phyloP scores from a whole-genome alignment of 192 early-diverging fungal genomes.

The Coemansia sp. region DNA sequence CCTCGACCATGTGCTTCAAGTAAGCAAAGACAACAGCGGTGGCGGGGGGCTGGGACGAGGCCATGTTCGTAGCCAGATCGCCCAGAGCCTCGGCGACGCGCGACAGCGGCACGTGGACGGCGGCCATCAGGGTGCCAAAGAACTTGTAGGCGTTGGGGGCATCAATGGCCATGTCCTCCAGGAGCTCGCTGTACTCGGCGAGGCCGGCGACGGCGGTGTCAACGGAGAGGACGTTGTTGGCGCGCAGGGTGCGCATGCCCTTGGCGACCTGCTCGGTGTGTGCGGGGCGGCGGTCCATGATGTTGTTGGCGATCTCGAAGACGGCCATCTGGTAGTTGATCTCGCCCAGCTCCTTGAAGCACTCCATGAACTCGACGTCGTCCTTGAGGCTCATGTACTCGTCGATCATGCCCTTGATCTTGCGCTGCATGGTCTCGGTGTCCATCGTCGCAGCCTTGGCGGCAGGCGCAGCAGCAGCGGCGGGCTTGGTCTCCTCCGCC shows the following conservation, averaged over 20 bases:
- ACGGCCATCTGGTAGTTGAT: constrained; percentile 57
- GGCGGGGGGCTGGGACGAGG: constrained; percentile 23
- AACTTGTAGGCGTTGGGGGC: constrained; percentile 66
- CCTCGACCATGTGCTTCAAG: constrained; percentile 30
- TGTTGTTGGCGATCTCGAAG: constrained; percentile 61
- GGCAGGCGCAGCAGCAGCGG: background rate
- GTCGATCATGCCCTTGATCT: constrained; percentile 58
- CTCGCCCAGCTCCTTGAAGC: constrained; percentile 71
- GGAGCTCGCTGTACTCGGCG: constrained; percentile 55
- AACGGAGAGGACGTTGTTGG: constrained; percentile 46
- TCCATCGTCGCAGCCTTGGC: constrained; percentile 28
- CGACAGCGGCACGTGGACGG: constrained; percentile 53
- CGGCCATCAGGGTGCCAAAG: constrained; percentile 63
- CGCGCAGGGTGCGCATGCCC: constrained; percentile 53
- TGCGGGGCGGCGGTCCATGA: constrained; percentile 60
- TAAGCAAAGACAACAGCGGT: constrained; percentile 29
- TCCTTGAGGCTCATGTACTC: constrained; percentile 63
- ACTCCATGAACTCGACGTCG: constrained; percentile 62
- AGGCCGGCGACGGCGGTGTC: constrained; percentile 58
- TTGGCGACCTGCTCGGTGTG: constrained; percentile 57
- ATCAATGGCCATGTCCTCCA: constrained; percentile 75
- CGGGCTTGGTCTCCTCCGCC: background rate
- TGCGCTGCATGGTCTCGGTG: constrained; percentile 51
- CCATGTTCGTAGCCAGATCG: constrained; percentile 36
- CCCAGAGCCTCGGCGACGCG: constrained; percentile 49